Evolutionary conservation across 768 basidiomycete genomes (phyloP).

Genomic region (Boletus patriciae): DNA sequence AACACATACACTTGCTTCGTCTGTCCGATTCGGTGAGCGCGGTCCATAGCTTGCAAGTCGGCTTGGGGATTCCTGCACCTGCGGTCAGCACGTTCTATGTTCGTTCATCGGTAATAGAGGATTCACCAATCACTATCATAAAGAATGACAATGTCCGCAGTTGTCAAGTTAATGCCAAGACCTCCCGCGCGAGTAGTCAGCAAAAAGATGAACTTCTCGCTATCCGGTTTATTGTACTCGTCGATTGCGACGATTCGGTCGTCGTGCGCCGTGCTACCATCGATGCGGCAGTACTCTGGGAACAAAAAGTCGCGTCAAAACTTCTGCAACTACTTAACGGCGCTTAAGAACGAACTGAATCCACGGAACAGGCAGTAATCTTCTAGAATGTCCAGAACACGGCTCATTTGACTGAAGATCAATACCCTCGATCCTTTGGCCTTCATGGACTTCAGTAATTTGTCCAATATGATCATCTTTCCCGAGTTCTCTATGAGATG

Average conservation of each 20-base stretch:
- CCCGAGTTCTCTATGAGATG: slow-evolving; percentile 93
- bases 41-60: slow-evolving; percentile 98
- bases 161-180: slow-evolving; percentile 93
- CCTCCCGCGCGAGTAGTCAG: slow-evolving; percentile 97
- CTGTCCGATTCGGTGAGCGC: slow-evolving; percentile 95
- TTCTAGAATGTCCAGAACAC: slow-evolving; percentile 94
- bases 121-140: slow-evolving; percentile 95
- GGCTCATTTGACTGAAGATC: slow-evolving; percentile 99
- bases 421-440: slow-evolving; percentile 91
- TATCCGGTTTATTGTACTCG: slow-evolving; percentile 93
- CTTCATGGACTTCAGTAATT: slow-evolving; percentile 83
- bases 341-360: slow-evolving; percentile 61
- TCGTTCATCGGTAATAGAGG: not conserved
- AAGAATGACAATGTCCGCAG: slow-evolving; percentile 91
- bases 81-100: not conserved
- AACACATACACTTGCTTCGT: slow-evolving; percentile 88
- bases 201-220: slow-evolving; percentile 95
- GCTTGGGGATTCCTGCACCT: slow-evolving; percentile 90
- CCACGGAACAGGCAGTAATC: slow-evolving; percentile 93
- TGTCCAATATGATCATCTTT: slow-evolving; percentile 98
- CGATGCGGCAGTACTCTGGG: slow-evolving; percentile 93
- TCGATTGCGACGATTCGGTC: slow-evolving; percentile 95
- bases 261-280: slow-evolving; percentile 94
- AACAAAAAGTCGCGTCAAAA: slow-evolving; percentile 4
- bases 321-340: not conserved